Evolutionary conservation across 1,284 basidiomycete species (phyloP).

Genomic region (Sporisorium exsertum): DNA sequence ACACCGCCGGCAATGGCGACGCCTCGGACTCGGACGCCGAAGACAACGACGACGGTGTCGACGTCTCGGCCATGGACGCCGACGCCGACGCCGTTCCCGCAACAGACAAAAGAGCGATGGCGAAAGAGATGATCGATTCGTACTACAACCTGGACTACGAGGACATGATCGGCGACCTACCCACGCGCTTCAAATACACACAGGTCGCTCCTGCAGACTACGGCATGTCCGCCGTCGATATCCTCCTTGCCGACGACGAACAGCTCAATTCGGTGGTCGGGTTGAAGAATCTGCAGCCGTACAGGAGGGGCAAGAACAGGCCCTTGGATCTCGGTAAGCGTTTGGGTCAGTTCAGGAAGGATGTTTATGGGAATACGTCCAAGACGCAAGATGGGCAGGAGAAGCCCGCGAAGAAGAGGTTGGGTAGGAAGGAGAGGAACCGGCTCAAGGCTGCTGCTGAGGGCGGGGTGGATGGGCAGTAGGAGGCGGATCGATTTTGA

Average conservation of each 20-base stretch:
- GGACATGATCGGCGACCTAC: slow-evolving; percentile 89
- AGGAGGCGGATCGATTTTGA: no score
- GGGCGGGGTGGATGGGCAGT: slow-evolving; percentile 1
- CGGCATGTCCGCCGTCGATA: slow-evolving; percentile 85
- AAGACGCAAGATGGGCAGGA: slow-evolving; percentile 45
- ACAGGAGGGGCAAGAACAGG: slow-evolving; percentile 76
- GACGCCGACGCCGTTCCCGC: slow-evolving; percentile 38
- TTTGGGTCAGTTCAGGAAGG: slow-evolving; percentile 80
- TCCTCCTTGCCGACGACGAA: slow-evolving; percentile 89
- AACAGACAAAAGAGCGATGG: slow-evolving; percentile 69
- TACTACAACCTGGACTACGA: slow-evolving; percentile 92
- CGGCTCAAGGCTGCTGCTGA: slow-evolving; percentile 43
- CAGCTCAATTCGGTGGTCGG: slow-evolving; percentile 92
- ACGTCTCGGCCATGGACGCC: slow-evolving; percentile 66
- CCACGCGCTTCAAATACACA: slow-evolving; percentile 93
- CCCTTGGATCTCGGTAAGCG: slow-evolving; percentile 76
- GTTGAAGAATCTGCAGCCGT: slow-evolving; percentile 90
- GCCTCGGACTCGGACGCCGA: slow-evolving; percentile 17
- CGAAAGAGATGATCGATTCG: slow-evolving; percentile 90
- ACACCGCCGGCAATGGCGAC: slow-evolving; percentile 37
- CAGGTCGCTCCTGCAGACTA: slow-evolving; percentile 78
- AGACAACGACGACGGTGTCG: slow-evolving; percentile 14
- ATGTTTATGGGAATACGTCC: slow-evolving; percentile 57
- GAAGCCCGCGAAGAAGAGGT: slow-evolving; percentile 70
- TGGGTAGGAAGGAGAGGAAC: slow-evolving; percentile 61